Conservation (phyloP, 2,329 filamentous ascomycete species). For the Pseudonectria foliicola region DNA sequence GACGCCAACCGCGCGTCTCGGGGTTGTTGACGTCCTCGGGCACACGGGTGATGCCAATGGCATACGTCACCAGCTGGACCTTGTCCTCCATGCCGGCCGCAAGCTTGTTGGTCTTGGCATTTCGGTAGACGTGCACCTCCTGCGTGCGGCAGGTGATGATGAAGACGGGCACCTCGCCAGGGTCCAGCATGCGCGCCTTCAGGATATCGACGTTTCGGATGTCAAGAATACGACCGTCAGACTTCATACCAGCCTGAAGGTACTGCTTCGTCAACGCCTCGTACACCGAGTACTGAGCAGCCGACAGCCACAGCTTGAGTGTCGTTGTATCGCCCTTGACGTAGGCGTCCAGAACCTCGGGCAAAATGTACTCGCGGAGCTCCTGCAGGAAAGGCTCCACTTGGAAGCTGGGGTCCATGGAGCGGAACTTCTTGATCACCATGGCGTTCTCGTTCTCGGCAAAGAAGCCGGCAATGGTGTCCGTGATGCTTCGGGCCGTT, state of each 20-base stretch:
- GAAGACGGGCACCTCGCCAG: conserved; percentile 87
- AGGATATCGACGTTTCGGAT: conserved; percentile 90
- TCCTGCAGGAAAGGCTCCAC: conserved; percentile 92
- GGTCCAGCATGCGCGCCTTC: conserved; percentile 72
- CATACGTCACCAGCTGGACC: conserved; percentile 96
- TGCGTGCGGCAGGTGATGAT: conserved; percentile 95
- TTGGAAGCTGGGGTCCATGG: conserved; percentile 93
- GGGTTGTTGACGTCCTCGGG: conserved; percentile 95
- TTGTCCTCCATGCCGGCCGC: conserved; percentile 98
- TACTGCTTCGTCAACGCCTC: conserved; percentile 96
- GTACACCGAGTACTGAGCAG: conserved; percentile 94
- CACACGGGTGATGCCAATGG: conserved; percentile 88
- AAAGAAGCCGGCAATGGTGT: conserved; percentile 90
- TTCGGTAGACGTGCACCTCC: conserved; percentile 94
- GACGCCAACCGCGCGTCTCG: conserved; percentile 90
- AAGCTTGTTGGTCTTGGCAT: conserved; percentile 80
- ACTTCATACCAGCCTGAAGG: conserved; percentile 84
- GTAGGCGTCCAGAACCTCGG: conserved; percentile 94
- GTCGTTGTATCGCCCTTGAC: conserved; percentile 92
- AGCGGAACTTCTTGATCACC: conserved; percentile 96
- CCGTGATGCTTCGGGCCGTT: conserved; percentile 88
- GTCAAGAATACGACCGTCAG: conserved; percentile 89
- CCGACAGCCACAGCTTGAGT: conserved; percentile 90
- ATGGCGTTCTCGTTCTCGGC: conserved; percentile 96
- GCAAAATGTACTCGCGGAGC: conserved; percentile 94